These are phyloP conservation scores for Populus simonii DNA, from an alignment of 345 rosid genomes.

Conservation along the genomic window DNA sequence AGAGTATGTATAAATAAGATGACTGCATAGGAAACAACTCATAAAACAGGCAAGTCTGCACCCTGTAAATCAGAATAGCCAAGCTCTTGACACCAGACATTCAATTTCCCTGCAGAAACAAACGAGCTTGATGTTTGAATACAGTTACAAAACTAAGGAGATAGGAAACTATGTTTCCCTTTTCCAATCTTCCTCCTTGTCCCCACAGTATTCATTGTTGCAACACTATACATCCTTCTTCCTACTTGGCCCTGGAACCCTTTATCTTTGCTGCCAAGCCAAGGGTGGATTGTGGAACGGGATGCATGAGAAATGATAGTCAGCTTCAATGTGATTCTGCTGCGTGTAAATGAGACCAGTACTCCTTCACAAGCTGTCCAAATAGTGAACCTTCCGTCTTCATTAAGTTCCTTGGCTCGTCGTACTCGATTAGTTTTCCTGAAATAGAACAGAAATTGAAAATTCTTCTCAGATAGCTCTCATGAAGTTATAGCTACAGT, in stretches of 20 bases:
- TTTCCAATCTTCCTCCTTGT: neutral
- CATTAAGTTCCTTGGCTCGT: constrained; percentile 68
- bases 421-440: constrained; percentile 79
- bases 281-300: too few relatives aligned
- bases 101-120: neutral
- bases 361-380: constrained; percentile 79
- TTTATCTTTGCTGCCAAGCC: neutral
- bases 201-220: neutral
- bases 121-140: neutral
- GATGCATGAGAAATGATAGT: too few relatives aligned
- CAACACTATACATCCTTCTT: neutral
- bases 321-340: constrained; percentile 38
- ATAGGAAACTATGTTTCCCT: neutral
- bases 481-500: neutral
- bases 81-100: neutral
- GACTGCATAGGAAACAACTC: too few relatives aligned
- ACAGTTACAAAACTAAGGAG: neutral
- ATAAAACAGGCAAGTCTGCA: too few relatives aligned
- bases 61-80: too few relatives aligned
- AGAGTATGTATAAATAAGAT: too few relatives aligned
- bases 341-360: constrained; percentile 74
- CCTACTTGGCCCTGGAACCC: neutral
- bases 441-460: constrained; percentile 10
- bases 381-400: constrained; percentile 62
- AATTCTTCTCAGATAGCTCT: neutral